Conservation (phyloP, 176 grass and related monocot genomes). For the Bonia amplexicaulis region DNA sequence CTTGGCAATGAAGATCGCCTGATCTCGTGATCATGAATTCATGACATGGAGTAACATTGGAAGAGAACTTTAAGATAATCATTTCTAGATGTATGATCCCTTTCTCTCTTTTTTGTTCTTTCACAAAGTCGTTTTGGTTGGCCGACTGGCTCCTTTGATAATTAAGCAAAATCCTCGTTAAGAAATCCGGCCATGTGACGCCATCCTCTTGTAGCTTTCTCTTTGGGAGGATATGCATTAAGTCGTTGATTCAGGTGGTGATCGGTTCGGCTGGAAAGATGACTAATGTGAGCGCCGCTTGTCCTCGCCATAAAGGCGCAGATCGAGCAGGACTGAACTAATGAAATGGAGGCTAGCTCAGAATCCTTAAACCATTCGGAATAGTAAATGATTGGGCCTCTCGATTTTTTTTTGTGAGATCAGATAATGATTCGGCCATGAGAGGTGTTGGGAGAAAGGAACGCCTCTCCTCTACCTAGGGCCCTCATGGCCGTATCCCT, state of each 20-base stretch:
- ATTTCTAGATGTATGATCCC: too few relatives aligned
- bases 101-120: neutral
- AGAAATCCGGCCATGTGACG: neutral
- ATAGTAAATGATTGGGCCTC: neutral
- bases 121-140: neutral
- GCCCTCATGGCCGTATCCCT: neutral
- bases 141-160: neutral
- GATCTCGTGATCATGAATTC: neutral
- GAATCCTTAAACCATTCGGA: neutral
- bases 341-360: neutral
- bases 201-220: neutral
- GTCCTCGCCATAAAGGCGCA: neutral
- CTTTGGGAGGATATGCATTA: neutral
- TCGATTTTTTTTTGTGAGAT: neutral
- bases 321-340: neutral
- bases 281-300: neutral
- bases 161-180: neutral
- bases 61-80: neutral
- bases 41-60: neutral
- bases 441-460: neutral
- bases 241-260: neutral
- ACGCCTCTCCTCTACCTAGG: neutral
- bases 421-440: constrained; percentile 4
- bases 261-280: neutral
- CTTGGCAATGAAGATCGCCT: neutral